These are phyloP conservation scores for Colletotrichum scovillei DNA, from an alignment of 2,329 filamentous ascomycete species.

Conservation along the genomic window DNA sequence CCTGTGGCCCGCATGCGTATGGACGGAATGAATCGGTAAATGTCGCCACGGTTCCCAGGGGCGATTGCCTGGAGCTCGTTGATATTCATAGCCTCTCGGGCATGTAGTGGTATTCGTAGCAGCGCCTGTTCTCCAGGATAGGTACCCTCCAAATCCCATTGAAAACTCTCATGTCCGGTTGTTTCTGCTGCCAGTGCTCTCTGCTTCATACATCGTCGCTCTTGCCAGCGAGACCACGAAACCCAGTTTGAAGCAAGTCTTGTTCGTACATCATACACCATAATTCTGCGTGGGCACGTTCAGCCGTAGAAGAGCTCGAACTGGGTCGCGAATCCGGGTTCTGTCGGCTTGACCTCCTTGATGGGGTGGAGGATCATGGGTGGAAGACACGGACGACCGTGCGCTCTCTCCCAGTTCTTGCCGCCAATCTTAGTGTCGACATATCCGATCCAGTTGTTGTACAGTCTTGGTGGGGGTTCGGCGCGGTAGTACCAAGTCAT, in stretches of 20 bases:
- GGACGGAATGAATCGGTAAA: slow-evolving; percentile 5
- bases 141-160: neutral
- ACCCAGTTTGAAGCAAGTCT: slow-evolving; percentile 12
- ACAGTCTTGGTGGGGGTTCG: slow-evolving; percentile 66
- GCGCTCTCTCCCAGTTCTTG: slow-evolving; percentile 62
- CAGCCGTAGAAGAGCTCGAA: slow-evolving; percentile 53
- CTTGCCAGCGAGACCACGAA: neutral
- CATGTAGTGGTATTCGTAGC: slow-evolving; percentile 1
- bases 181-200: neutral
- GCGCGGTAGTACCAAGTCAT: slow-evolving; percentile 72
- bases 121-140: neutral
- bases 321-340: slow-evolving; percentile 52
- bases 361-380: slow-evolving; percentile 70
- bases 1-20: slow-evolving; percentile 1
- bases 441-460: slow-evolving; percentile 73
- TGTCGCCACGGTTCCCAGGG: neutral
- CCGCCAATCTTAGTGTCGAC: slow-evolving; percentile 67
- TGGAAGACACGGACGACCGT: slow-evolving; percentile 69
- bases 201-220: neutral
- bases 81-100: slow-evolving; percentile 2
- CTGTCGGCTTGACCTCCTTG: slow-evolving; percentile 66
- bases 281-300: slow-evolving; percentile 35
- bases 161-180: neutral
- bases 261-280: slow-evolving; percentile 35
- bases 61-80: neutral